Evolutionary conservation across 1,284 basidiomycete genomes (phyloP).

Genomic region (Thelephora terrestris): DNA sequence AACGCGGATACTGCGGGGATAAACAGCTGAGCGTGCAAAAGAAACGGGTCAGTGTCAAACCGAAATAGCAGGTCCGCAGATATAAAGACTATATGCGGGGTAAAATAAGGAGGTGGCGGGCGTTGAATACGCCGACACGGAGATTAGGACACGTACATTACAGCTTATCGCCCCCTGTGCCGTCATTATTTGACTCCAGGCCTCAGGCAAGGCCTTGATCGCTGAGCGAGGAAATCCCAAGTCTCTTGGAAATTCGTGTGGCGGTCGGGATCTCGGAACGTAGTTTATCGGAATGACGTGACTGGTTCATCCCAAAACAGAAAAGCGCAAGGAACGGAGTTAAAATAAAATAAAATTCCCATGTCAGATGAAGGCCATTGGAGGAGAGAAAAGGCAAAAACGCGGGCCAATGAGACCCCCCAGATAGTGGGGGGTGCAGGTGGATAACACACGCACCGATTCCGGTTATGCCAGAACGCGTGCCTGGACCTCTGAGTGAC

Average conservation of each 20-base stretch:
- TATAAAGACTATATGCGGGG: neutral
- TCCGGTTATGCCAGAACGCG: no score
- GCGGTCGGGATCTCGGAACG: constrained; percentile 41
- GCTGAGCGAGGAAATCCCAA: constrained; percentile 32
- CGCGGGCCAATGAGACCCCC: no score
- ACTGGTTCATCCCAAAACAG: constrained; percentile 17
- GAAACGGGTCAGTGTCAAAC: neutral
- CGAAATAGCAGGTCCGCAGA: neutral
- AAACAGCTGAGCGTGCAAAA: constrained; percentile 28
- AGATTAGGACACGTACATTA: neutral
- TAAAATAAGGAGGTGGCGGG: neutral
- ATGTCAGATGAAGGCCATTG: no score
- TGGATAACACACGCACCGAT: no score
- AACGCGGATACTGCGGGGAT: constrained; percentile 45
- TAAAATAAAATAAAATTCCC: no score
- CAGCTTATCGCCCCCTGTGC: neutral
- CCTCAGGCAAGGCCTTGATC: constrained; percentile 46
- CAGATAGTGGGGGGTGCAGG: no score
- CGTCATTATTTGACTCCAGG: constrained; percentile 41
- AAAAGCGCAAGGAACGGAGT: no score
- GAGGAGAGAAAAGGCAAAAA: no score
- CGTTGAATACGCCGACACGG: neutral
- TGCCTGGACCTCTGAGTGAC: no score
- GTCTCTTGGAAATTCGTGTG: constrained; percentile 28
- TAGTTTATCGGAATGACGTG: constrained; percentile 30